These are phyloP conservation scores for Nepenthes alata DNA, from an alignment of 179 eudicot genomes.

Conservation along the genomic window DNA sequence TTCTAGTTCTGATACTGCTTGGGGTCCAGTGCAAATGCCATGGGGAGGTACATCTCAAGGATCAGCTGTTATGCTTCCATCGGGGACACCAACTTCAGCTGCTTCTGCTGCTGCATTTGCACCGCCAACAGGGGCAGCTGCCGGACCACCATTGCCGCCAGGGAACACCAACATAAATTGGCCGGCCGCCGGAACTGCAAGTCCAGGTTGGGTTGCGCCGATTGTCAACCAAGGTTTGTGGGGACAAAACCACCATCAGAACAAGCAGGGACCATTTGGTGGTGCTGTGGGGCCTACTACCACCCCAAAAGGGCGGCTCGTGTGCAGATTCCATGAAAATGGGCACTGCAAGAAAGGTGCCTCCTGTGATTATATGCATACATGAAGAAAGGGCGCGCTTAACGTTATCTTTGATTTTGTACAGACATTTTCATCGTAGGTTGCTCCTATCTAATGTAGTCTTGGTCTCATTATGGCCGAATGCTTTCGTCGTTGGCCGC, in stretches of 20 bases:
- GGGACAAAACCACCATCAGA: constrained; percentile 37
- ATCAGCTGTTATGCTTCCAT: constrained; percentile 18
- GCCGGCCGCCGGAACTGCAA: constrained; percentile 7
- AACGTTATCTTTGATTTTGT: too few relatives aligned
- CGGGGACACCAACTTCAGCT: constrained; percentile 7
- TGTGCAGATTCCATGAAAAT: constrained; percentile 28
- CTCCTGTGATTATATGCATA: constrained; percentile 35
- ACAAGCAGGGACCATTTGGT: constrained; percentile 39
- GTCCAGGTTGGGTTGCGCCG: constrained; percentile 8
- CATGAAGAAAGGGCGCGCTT: constrained; percentile 1
- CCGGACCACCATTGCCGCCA: constrained; percentile 18
- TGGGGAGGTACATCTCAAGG: constrained; percentile 39
- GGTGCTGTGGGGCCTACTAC: constrained; percentile 18
- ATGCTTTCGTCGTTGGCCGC: too few relatives aligned
- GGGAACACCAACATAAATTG: constrained; percentile 40
- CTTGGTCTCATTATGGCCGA: too few relatives aligned
- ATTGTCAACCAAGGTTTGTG: constrained; percentile 30
- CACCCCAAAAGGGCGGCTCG: constrained; percentile 12
- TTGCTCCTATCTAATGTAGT: too few relatives aligned
- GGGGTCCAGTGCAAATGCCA: constrained; percentile 20
- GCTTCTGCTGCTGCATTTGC: constrained; percentile 16
- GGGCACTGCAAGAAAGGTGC: constrained; percentile 47
- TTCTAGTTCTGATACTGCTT: constrained; percentile 23
- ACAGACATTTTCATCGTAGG: too few relatives aligned
- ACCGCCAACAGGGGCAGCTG: constrained; percentile 17